Base-by-base conservation (phyloP, 1,284 basidiomycete species). In the Rhodofomes roseus region DNA sequence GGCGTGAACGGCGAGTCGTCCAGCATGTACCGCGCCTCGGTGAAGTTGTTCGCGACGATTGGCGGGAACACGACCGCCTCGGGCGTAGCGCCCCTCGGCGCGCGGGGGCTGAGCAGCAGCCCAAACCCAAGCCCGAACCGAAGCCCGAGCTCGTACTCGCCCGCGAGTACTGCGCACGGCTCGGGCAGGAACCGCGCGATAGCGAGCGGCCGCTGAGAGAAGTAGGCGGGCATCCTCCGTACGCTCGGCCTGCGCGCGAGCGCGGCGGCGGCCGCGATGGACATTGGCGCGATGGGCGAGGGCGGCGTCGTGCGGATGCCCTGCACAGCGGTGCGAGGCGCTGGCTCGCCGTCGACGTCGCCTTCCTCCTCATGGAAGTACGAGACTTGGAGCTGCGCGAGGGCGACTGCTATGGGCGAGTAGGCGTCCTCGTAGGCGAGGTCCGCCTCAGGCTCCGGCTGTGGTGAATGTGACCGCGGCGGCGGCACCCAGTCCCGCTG, bases 1-100 rank as follows among this genome's bases (percentile, higher is more conserved):
- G 50, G 50, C n/a, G 50, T 34, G 50, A 51, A 51, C 27, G 50
- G 50, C 29, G 50, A 51, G 50, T 31, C 50, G 50, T 51, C 50
- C 50, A 51, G 29, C 34, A 7, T 36, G 6, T 34, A 36, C 50
- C 6, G 11, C 7, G 22, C 29, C 18, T 51, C 50, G 23, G 31
- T 4, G 4, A 5, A 11, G 31, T n/a, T 29, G 16, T 4, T 51
- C 5, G 27, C 27, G 27, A 51, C 3, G 31, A 34, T 23, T 5
- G 50, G 11, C 18, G 50, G n/a, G 50, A 34, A 34, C 9, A 31
- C 50, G 50, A 20, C 11, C 11, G 50, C 23, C 50, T 36, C 29
- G 18, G 50, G 50, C 29, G 27, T 34, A 6, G 4, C 20, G 9
- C 12, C 20, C 31, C 34, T 18, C 29, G 16, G 50, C 20, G n/a